Base-by-base conservation (phyloP, 345 rosid genomes). In the Limnanthes douglasii region DNA sequence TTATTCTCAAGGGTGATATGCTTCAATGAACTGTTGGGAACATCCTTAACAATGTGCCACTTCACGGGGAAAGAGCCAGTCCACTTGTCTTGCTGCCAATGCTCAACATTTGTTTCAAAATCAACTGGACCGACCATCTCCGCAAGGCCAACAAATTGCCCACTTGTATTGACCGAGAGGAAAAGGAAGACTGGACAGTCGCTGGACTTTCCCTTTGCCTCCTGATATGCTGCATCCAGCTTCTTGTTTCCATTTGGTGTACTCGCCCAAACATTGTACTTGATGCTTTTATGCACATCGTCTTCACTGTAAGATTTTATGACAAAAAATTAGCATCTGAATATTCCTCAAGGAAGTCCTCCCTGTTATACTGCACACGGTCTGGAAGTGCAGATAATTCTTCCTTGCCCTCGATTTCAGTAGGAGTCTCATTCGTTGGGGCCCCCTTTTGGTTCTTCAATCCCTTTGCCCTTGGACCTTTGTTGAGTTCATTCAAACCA, bases 21-120 rank as follows among this genome's bases (percentile, higher is more conserved):
- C 59, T 68, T 78, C 72, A 84, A 54, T 32, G 60, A 64, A 51
- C 67, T 70, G 46, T 83, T 83, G 11, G 92, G 86, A 5, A 83
- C 67, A 66, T 83, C 92, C 57, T 83, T 83, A 4, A 78, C 62
- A 24, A 83, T 56, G 45, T 70, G 95, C 95, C 93, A 83, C 66
- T 70, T 78, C 12, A 83, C 61, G 0, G 78, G 72, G 65, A 78
- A 83, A 46, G 70, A 75, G 14, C 95, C 95, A 33, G 73, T 78
- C 95, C 95, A 83, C 53, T 78, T 83, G 54, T 83, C 86, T 30
- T 78, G 92, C 21, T 83, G 95, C 92, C 86, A 83, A 23, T 60
- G 75, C 36, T 75, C 81, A 2, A 70, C 58, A 20, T 45, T 75
- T 61, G 61, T 78, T 43, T 70, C 43, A 25, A 75, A 83, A 57